Base-by-base conservation (phyloP, 139 green algal species). In the Chlamydomonas schloesseri region DNA sequence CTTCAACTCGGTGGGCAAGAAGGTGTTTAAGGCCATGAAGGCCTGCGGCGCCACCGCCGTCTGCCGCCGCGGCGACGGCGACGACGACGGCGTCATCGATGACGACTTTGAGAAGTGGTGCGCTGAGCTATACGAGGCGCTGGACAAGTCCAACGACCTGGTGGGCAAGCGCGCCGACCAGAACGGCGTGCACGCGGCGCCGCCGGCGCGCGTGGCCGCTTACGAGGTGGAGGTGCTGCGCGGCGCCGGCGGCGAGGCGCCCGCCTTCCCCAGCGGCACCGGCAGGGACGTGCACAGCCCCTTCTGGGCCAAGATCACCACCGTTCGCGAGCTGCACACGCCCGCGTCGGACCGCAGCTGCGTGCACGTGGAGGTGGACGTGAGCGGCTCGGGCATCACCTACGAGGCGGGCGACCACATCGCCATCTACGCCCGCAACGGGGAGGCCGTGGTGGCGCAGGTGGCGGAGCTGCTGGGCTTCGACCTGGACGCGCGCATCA, bases 91-190 rank as follows among this genome's bases (percentile, higher is more conserved):
- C 17, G 92, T 96, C 87, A 98, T 90, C 36, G 85, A 99, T 85
- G 97, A 96, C 47, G 97, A 99, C 89, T 99, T 99, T 90, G 95
- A 97, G n/a, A 91, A 89, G 23, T 99, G 97, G 96, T 91, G 79
- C 18, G 88, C 84, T 0, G 88, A 95, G 36, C 89, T 98, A 31
- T 91, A 94, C 47, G 72, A 83, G 0, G 90, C 90, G 0, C 90
- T 99, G 81, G 92, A 96, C 8, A 70, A 82, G 68, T 74, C 83
- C 13, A 76, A 90, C 31, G 83, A 91, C 42, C 86, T 95, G 37
- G 81, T 95, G 21, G 88, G 89, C 73, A 82, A 70, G 65, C 47
- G 69, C 29, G 24, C 29, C 24, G 83, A 87, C 72, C 79, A 90
- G 70, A 83, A 74, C 46, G 82, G 65, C 18, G 4, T 28, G 3